These are phyloP conservation scores for Spathaspora hagerdaliae DNA, from an alignment of 805 yeast genomes.

Conservation along the genomic window DNA sequence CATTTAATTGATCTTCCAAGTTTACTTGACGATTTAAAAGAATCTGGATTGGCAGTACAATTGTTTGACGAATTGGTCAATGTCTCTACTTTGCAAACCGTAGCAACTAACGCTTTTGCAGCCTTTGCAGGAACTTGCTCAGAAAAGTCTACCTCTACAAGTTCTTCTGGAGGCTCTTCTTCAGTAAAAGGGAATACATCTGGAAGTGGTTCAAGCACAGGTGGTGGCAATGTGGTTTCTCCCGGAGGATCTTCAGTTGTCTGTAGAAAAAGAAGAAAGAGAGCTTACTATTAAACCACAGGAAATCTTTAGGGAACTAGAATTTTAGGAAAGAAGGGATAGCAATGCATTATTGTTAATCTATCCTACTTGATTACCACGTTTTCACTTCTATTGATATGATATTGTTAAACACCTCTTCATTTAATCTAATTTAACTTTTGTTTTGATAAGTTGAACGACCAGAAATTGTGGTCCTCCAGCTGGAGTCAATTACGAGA, in stretches of 20 bases:
- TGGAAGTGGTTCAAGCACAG: conserved; percentile 7
- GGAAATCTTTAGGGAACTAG: no score
- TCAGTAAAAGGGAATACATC: conserved; percentile 9
- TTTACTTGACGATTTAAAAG: conserved; percentile 27
- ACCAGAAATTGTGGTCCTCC: no score
- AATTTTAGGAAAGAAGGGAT: no score
- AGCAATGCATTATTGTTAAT: no score
- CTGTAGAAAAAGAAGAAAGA: conserved; percentile 25
- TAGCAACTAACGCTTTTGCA: conserved; percentile 33
- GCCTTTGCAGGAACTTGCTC: conserved; percentile 29
- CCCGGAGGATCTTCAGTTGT: conserved; percentile 4
- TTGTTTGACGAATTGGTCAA: conserved; percentile 32
- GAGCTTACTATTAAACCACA: conserved; percentile 8
- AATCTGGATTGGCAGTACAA: conserved; percentile 28
- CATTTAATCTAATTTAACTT: no score
- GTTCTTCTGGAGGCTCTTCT: conserved; percentile 7
- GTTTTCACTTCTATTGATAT: no score
- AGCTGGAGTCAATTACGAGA: no score
- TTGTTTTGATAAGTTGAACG: no score
- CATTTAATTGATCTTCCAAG: conserved; percentile 25
- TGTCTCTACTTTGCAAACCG: conserved; percentile 28
- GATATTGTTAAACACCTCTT: no score
- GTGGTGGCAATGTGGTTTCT: background rate
- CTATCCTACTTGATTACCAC: no score
- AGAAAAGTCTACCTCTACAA: conserved; percentile 1